These are phyloP conservation scores for Colletotrichum neosansevieriae DNA, from an alignment of 2,329 filamentous ascomycete genomes.

Conservation along the genomic window DNA sequence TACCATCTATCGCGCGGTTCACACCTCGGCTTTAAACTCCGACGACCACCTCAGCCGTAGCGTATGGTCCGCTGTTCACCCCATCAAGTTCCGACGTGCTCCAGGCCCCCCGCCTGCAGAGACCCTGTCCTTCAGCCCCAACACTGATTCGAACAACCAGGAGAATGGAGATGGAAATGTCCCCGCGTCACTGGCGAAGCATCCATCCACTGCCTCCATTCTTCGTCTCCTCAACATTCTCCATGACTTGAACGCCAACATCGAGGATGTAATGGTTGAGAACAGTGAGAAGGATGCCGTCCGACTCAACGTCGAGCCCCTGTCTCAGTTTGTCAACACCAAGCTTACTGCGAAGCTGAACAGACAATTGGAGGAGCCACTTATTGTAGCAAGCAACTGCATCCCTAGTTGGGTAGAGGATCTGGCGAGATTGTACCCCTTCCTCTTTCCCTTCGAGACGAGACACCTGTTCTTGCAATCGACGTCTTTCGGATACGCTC, in stretches of 20 bases:
- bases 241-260: slow-evolving; percentile 91
- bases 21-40: slow-evolving; percentile 65
- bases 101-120: slow-evolving; percentile 84
- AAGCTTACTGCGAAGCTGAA: slow-evolving; percentile 98
- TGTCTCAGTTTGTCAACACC: slow-evolving; percentile 97
- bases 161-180: slow-evolving; percentile 69
- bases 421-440: slow-evolving; percentile 91
- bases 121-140: slow-evolving; percentile 68
- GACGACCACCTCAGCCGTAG: slow-evolving; percentile 79
- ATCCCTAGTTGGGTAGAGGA: slow-evolving; percentile 97
- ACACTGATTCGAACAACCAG: slow-evolving; percentile 62
- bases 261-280: slow-evolving; percentile 89
- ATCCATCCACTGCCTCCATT: slow-evolving; percentile 88
- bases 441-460: slow-evolving; percentile 98
- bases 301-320: slow-evolving; percentile 81
- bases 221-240: slow-evolving; percentile 88
- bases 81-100: slow-evolving; percentile 91
- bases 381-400: slow-evolving; percentile 97
- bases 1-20: slow-evolving; percentile 94
- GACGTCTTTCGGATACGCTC: slow-evolving; percentile 96
- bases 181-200: slow-evolving; percentile 83
- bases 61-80: slow-evolving; percentile 91
- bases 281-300: slow-evolving; percentile 71
- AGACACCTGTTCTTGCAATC: slow-evolving; percentile 97
- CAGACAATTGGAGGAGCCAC: slow-evolving; percentile 92